Base-by-base conservation (phyloP, 2,329 filamentous ascomycete genomes). In the Sporothrix humicola region DNA sequence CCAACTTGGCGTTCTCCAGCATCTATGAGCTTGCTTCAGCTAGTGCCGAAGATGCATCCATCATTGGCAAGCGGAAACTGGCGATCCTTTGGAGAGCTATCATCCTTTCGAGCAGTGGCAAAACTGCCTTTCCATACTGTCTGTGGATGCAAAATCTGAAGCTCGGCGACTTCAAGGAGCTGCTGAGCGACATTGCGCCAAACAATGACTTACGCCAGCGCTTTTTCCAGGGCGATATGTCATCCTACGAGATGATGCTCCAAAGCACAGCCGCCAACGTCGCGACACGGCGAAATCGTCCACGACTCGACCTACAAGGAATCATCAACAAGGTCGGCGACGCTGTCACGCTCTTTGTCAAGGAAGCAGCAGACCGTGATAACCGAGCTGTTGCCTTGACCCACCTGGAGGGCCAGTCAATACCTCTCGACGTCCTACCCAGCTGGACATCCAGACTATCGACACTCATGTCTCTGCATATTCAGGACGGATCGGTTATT, bases 61-160 rank as follows among this genome's bases (percentile, higher is more conserved):
- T 73, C 76, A 79, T 75, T 26, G 79, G 79, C 69, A 79, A 79
- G 74, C 74, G 84, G 72, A 87, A 87, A 80, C 91, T 89, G 87
- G 87, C 89, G 1, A 84, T 87, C 7, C 80, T 92, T 68, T 94
- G 92, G 92, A 87, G 87, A 69, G 90, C 90, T 1, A 88, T 93
- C 76, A 87, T 92, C 73, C 82, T 89, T 8, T 93, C 91, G 9
- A 89, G 89, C 73, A 81, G 91, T 59, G 87, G 86, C 31, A 81
- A 83, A 76, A 92, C 91, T 0, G 82, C 88, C 20, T 91, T 89
- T 75, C 91, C 91, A 0, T 94, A 94, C 79, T 92, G 88, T 77
- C 84, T 88, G 52, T 93, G 92, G 80, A 87, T 93, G 72, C 88
- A 87, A 73, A 84, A 85, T 37, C 83, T 94, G 52, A 88, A 91